phyloP scores from a whole-genome alignment of 2,329 filamentous ascomycete genomes.

The Pezicula neosporulosa region DNA sequence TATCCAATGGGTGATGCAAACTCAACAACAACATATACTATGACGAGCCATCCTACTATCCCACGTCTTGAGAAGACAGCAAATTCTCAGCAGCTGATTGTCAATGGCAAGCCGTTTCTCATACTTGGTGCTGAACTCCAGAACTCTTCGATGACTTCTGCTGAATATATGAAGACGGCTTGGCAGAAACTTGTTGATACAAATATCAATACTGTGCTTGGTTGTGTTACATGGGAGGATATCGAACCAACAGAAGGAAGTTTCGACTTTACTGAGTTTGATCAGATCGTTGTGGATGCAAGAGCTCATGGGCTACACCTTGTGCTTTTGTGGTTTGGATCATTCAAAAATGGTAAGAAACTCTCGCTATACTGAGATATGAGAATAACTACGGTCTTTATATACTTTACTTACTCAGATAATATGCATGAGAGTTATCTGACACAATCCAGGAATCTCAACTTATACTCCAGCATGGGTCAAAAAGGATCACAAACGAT shows the following conservation, averaged over 20 bases:
- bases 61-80: not conserved
- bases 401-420: not conserved
- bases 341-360: slow-evolving; percentile 41
- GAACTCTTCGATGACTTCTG: slow-evolving; percentile 42
- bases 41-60: not conserved
- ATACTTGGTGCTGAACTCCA: slow-evolving; percentile 42
- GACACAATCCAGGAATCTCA: slow-evolving; percentile 22
- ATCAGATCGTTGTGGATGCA: slow-evolving; percentile 34
- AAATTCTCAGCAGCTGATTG: slow-evolving; percentile 32
- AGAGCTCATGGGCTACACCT: slow-evolving; percentile 34
- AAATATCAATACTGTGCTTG: slow-evolving; percentile 41
- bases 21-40: not conserved
- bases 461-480: slow-evolving; percentile 38
- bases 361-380: not conserved
- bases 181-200: slow-evolving; percentile 39
- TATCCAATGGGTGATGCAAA: not conserved
- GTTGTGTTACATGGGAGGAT: slow-evolving; percentile 41
- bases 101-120: slow-evolving; percentile 40
- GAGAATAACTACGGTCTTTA: not conserved
- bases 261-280: slow-evolving; percentile 39
- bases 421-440: too few species aligned
- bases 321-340: slow-evolving; percentile 43
- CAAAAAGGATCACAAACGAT: slow-evolving; percentile 29
- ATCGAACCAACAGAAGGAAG: slow-evolving; percentile 41
- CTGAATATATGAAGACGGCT: slow-evolving; percentile 38